These are phyloP conservation scores for Rhynchosporium graminicola DNA, from an alignment of 2,329 filamentous ascomycete species.

Conservation along the genomic window DNA sequence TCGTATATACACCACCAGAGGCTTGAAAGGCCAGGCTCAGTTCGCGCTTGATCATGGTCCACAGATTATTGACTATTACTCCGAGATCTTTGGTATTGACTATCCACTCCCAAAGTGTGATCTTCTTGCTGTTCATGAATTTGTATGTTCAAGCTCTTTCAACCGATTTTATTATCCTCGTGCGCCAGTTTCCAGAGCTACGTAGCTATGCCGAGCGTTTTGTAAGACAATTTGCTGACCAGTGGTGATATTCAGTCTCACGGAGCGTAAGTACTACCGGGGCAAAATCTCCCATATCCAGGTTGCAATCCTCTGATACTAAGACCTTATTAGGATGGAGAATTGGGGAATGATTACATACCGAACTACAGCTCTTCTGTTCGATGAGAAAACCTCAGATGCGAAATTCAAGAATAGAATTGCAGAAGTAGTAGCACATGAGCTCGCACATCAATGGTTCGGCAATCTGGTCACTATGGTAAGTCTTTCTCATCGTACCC, in stretches of 20 bases:
- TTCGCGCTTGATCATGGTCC: constrained; percentile 90
- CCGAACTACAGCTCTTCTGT: constrained; percentile 92
- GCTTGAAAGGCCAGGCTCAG: constrained; percentile 88
- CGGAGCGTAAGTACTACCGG: constrained; percentile 61
- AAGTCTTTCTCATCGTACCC: not conserved
- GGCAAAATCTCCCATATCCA: not conserved
- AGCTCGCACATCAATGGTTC: constrained; percentile 96
- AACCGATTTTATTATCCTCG: not conserved
- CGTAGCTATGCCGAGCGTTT: constrained; percentile 13
- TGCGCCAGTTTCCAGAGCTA: constrained; percentile 14
- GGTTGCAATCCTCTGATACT: not conserved
- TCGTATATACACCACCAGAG: constrained; percentile 91
- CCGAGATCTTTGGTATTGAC: constrained; percentile 88
- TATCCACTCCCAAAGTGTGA: constrained; percentile 93
- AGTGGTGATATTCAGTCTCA: constrained; percentile 50
- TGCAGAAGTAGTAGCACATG: constrained; percentile 97
- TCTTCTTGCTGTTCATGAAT: constrained; percentile 88
- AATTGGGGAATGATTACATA: constrained; percentile 93
- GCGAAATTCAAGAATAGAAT: constrained; percentile 89
- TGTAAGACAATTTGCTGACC: constrained; percentile 42
- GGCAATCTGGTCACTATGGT: constrained; percentile 89
- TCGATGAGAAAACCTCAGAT: constrained; percentile 89
- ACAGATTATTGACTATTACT: constrained; percentile 95
- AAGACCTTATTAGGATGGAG: constrained; percentile 50
- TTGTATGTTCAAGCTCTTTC: constrained; percentile 54